A percentile compares a stretch with the other conserved stretches of the same genome.
Conservation (phyloP, 306 rosid species). For the Sophora flavescens region DNA sequence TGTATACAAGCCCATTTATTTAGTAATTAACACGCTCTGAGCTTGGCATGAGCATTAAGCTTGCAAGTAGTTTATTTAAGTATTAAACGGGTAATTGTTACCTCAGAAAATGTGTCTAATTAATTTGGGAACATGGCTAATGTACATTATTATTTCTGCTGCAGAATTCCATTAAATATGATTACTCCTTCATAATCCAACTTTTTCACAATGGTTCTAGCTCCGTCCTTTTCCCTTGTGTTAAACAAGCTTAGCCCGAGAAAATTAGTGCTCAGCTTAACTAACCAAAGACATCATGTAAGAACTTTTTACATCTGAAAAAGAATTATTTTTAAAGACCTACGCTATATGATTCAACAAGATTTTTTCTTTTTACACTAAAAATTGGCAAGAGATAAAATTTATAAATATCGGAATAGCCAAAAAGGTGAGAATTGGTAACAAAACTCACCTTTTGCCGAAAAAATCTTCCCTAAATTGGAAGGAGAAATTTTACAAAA, state of each 20-base stretch:
- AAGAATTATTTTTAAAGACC: background rate
- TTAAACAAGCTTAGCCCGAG: background rate
- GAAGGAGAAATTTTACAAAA: conserved; percentile 10
- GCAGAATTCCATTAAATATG: conserved; percentile 1
- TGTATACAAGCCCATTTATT: background rate
- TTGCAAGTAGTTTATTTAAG: conserved; percentile 28
- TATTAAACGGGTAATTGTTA: conserved; percentile 7
- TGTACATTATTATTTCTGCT: conserved; percentile 18
- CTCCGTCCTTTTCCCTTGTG: conserved; percentile 3
- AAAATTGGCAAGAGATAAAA: background rate
- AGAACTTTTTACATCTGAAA: background rate
- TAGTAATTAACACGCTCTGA: background rate
- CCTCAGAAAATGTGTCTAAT: conserved; percentile 16
- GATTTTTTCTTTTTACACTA: no score
- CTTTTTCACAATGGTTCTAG: conserved; percentile 18
- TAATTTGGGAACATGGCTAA: conserved; percentile 17
- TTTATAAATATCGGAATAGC: background rate
- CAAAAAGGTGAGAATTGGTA: background rate
- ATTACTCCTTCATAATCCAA: conserved; percentile 18
- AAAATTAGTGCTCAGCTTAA: background rate
- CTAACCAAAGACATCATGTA: background rate
- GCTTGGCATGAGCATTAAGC: background rate
- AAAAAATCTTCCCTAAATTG: background rate
- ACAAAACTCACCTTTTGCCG: background rate
- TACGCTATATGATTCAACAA: background rate